phyloP scores from a whole-genome alignment of 176 grass and related monocot species.

The Pontederia paniculata region DNA sequence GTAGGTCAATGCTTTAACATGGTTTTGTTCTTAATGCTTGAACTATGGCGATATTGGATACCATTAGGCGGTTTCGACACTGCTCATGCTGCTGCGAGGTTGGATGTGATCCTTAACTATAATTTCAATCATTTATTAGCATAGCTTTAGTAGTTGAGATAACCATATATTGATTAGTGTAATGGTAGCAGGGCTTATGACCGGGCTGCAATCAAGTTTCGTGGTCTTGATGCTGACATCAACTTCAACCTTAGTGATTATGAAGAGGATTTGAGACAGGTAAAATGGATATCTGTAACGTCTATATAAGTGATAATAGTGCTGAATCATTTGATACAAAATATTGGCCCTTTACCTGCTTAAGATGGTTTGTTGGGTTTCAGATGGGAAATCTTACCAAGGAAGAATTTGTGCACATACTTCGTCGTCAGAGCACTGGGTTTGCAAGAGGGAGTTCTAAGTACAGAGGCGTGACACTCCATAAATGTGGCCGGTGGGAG shows the following conservation, averaged over 20 bases:
- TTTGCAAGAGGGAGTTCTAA: conserved; percentile 85
- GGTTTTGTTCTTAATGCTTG: conserved; percentile 3
- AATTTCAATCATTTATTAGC: neutral
- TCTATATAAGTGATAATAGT: neutral
- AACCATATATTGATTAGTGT: too few relatives aligned
- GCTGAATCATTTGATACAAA: too few relatives aligned
- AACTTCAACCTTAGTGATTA: conserved; percentile 80
- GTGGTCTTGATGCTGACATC: conserved; percentile 78
- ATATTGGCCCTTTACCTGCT: too few relatives aligned
- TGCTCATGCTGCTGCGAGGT: conserved; percentile 87
- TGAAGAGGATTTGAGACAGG: conserved; percentile 82
- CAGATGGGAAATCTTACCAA: conserved; percentile 89
- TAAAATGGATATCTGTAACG: neutral
- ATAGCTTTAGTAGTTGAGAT: conserved; percentile 25
- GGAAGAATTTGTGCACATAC: conserved; percentile 91
- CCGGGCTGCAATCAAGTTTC: neutral
- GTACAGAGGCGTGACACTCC: conserved; percentile 75
- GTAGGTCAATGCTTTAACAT: neutral
- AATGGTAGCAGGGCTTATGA: conserved; percentile 27
- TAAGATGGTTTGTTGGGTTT: neutral
- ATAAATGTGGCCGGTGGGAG: conserved; percentile 92
- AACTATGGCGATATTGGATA: neutral
- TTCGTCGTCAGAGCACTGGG: conserved; percentile 83
- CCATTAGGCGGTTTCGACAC: conserved; percentile 67
- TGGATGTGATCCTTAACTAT: neutral